Base-by-base conservation (phyloP, 2,329 filamentous ascomycete species). In the Sphaerostilbella broomeana region DNA sequence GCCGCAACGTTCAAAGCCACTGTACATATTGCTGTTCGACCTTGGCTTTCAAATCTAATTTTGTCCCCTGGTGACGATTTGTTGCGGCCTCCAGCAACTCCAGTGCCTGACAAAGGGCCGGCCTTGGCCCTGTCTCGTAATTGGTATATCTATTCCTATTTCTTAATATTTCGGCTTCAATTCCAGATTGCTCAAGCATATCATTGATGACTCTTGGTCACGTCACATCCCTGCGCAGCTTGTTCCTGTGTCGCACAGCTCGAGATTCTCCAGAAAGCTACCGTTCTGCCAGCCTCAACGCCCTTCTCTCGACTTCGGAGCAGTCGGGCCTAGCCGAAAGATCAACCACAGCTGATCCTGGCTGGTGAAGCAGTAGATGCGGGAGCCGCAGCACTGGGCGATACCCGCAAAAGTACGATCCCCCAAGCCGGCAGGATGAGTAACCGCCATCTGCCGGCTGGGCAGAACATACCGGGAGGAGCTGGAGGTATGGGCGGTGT, bases 361-460 rank as follows among this genome's bases (percentile, higher is more conserved):
- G 43, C 41, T 40, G 35, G 38, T 39, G 34, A 36, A 35, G 35
- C 38, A 41, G 42, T 49, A 39, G 49, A 54, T 54, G 52, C 51
- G 53, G 52, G 54, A 49, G 59, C 61, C 59, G 58, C 57, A 50
- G 48, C 45, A 42, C 47, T 57, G 55, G 52, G 52, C 59, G 58
- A 50, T 58, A 45, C 55, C 55, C 57, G 51, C 51, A 48, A 50
- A 50, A 49, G 49, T 48, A 51, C 54, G 47, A 53, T 49, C 51
- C 61, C 75, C 74, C 72, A 76, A 67, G 75, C 75, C 77, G 79
- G 77, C 76, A 85, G 74, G 80, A 86, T 86, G 81, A 83, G 79
- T 69, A 70, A 70, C 66, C 74, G 71, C 74, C 79, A 82, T 81
- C 78, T 83, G 79, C 78, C 80, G 77, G 79, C 79, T 77, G 81